Base-by-base conservation (phyloP, 768 basidiomycete genomes). In the Mycena pura region DNA sequence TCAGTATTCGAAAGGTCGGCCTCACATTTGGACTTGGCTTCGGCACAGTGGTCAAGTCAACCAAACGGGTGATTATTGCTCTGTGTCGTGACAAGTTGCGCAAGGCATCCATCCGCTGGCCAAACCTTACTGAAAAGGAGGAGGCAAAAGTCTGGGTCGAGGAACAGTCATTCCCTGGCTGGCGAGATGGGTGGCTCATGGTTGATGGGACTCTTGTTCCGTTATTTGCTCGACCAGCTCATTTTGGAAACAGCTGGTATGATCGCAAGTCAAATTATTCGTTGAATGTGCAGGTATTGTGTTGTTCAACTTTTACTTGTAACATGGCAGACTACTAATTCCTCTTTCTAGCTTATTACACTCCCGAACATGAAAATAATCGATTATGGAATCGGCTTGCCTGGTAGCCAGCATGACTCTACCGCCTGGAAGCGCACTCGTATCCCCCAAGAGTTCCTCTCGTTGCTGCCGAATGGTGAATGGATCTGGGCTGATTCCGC, bases 221-320 rank as follows among this genome's bases (percentile, higher is more conserved):
- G 22, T 46, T 71, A 5, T 70, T 57, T 31, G 47, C 27, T 1
- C 45, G 54, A 1, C 74, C 75, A n/a, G 57, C 32, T 8, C 68
- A 45, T 32, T 72, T 58, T 58, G 72, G 75, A 1, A 68, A 76
- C 28, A 65, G 57, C 17, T 77, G 63, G 22, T 77, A 66, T 60
- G 68, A 74, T 48, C 31, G 69, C 2, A 75, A 75, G 44, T 68
- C 57, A 15, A 71, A 72, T 29, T 74, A 76, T 38, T 73, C 70
- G 3, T 13, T 75, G 36, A 70, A 70, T 52, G 32, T 66, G 3
- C 69, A 70, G 60, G 69, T 70, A 56, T 32, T n/a, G n/a, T n/a
- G n/a, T n/a, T n/a, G n/a, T n/a, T n/a, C n/a, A n/a, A n/a, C n/a
- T n/a, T n/a, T n/a, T n/a, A n/a, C n/a, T n/a, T n/a, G n/a, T n/a